phyloP scores from a whole-genome alignment of 2,329 filamentous ascomycete genomes.

The Calonectria naviculata region DNA sequence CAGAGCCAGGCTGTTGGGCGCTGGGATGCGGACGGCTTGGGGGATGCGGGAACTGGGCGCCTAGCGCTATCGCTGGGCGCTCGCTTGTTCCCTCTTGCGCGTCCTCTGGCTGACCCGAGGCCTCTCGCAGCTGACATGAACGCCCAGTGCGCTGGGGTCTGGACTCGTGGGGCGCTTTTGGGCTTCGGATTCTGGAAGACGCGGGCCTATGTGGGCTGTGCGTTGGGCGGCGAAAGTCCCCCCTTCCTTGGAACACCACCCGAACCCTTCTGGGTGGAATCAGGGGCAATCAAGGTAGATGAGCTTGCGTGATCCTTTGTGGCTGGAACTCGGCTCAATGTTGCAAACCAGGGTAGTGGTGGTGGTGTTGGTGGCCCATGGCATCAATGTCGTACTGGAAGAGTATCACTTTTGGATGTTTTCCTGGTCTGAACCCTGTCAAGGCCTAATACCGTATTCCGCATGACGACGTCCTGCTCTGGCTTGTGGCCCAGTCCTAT shows the following conservation, averaged over 20 bases:
- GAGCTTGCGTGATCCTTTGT: constrained; percentile 30
- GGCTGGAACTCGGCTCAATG: constrained; percentile 26
- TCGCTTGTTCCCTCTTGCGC: not conserved
- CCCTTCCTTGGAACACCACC: not conserved
- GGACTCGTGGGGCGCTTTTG: not conserved
- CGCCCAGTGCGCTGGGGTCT: not conserved
- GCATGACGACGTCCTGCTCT: not conserved
- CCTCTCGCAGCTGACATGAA: constrained; percentile 17
- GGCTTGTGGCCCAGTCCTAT: not conserved
- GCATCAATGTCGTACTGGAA: constrained; percentile 8
- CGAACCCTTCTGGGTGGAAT: not conserved
- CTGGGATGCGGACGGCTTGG: not conserved
- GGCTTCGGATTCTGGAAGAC: constrained; percentile 5
- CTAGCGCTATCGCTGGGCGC: not conserved
- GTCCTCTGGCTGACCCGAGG: not conserved
- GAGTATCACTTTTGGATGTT: constrained; percentile 1
- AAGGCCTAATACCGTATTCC: not conserved
- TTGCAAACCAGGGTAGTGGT: constrained; percentile 21
- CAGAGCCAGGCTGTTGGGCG: constrained; percentile 6
- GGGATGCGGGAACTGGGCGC: not conserved
- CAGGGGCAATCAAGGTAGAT: constrained; percentile 15
- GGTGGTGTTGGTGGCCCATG: not conserved
- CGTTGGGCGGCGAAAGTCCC: constrained; percentile 8
- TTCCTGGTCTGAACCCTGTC: not conserved
- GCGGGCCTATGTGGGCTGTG: constrained; percentile 5